Evolutionary conservation across 192 early-diverging fungal genomes (phyloP).

Genomic region (Geosiphon pyriformis): DNA sequence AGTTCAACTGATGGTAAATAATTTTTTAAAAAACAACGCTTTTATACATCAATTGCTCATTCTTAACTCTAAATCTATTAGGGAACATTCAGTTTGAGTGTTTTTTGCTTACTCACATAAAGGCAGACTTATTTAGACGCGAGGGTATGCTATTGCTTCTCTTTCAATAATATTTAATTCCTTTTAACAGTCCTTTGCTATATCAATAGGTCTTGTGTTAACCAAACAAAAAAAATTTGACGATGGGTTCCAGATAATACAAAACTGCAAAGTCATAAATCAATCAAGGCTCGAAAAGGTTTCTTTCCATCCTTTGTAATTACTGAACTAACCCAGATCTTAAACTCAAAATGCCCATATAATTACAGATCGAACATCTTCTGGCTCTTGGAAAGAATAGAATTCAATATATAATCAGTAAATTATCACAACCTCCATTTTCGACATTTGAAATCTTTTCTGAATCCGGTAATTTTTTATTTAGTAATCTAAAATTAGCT

Average conservation of each 20-base stretch:
- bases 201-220: slow-evolving; percentile 27
- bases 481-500: too few species aligned
- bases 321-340: neutral
- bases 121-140: slow-evolving; percentile 34
- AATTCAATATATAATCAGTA: slow-evolving; percentile 14
- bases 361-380: slow-evolving; percentile 20
- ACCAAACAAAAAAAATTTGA: slow-evolving; percentile 33
- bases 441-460: slow-evolving; percentile 37
- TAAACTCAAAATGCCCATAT: neutral
- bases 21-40: neutral
- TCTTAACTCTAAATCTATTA: too few species aligned
- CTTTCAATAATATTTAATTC: too few species aligned
- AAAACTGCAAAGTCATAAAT: slow-evolving; percentile 11
- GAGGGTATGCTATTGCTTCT: slow-evolving; percentile 35
- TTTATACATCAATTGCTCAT: neutral
- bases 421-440: slow-evolving; percentile 2
- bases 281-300: slow-evolving; percentile 39
- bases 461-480: slow-evolving; percentile 41
- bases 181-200: too few species aligned
- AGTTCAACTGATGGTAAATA: neutral
- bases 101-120: slow-evolving; percentile 39
- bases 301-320: too few species aligned
- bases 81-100: slow-evolving; percentile 29
- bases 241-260: slow-evolving; percentile 32
- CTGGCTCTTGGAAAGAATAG: slow-evolving; percentile 15